A percentile compares a stretch with the other conserved stretches of the same genome.
Evolutionary conservation across 2,329 filamentous ascomycete species (phyloP).

Genomic region (Ceratocystis alfenasii): DNA sequence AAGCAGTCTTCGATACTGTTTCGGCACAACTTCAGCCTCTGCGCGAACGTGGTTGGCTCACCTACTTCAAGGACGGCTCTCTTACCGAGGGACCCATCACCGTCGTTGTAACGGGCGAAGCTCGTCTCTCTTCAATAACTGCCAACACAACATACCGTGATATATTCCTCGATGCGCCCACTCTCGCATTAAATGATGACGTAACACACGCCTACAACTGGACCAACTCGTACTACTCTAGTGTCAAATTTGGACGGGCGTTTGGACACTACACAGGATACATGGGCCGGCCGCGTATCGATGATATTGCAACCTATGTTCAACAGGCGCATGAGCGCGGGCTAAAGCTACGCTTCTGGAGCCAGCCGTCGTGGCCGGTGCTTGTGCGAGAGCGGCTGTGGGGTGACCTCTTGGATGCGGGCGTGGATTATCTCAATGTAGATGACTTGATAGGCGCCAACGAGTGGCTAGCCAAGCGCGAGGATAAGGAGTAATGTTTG

Average conservation of each 20-base stretch:
- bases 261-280: conserved; percentile 42
- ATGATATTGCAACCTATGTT: conserved; percentile 34
- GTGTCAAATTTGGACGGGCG: conserved; percentile 41
- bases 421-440: conserved; percentile 49
- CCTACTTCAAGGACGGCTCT: conserved; percentile 38
- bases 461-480: conserved; percentile 11
- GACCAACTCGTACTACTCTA: conserved; percentile 56
- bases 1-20: conserved; percentile 37
- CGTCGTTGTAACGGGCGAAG: conserved; percentile 55
- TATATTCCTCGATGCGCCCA: conserved; percentile 55
- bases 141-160: conserved; percentile 45
- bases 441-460: conserved; percentile 40
- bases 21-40: conserved; percentile 44
- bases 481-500: not conserved
- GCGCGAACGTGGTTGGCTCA: conserved; percentile 46
- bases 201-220: conserved; percentile 32
- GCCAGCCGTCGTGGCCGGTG: conserved; percentile 45
- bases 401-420: conserved; percentile 43
- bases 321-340: conserved; percentile 40
- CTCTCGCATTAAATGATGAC: conserved; percentile 32
- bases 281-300: conserved; percentile 35
- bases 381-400: conserved; percentile 44
- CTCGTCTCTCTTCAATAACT: conserved; percentile 45
- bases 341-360: conserved; percentile 49
- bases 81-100: conserved; percentile 49